These are phyloP conservation scores for Sanguinoderma infundibulare DNA, from an alignment of 1,284 basidiomycete genomes.

Conservation along the genomic window DNA sequence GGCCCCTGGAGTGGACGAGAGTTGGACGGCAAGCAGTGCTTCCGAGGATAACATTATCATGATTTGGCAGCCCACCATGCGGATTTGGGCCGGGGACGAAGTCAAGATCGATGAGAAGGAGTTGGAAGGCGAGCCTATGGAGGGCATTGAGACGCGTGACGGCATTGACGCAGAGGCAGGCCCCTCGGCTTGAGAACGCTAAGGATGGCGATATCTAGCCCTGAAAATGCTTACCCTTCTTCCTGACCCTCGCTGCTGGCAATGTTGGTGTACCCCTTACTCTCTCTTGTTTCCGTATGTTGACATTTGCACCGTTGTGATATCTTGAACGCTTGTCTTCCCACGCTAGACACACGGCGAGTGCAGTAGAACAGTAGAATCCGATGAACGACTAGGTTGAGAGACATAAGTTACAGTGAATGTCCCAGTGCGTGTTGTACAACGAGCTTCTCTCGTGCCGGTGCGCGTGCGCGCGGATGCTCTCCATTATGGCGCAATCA, in stretches of 20 bases:
- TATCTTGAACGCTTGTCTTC: neutral
- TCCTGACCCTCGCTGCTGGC: neutral
- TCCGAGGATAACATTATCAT: constrained; percentile 89
- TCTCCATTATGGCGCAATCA: constrained; percentile 36
- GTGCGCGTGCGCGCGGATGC: neutral
- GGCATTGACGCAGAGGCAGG: constrained; percentile 14
- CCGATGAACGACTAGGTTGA: constrained; percentile 14
- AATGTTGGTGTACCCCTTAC: neutral
- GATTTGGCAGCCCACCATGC: constrained; percentile 89
- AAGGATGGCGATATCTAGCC: neutral
- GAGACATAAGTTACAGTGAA: constrained; percentile 24
- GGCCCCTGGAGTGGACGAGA: constrained; percentile 77
- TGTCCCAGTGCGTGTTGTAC: constrained; percentile 23
- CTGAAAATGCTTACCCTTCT: neutral
- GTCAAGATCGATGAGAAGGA: constrained; percentile 79
- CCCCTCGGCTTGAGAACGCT: constrained; percentile 10
- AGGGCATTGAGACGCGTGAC: constrained; percentile 61
- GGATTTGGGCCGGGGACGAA: constrained; percentile 85
- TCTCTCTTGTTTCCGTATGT: neutral
- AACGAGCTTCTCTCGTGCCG: constrained; percentile 24
- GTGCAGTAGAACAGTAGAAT: neutral
- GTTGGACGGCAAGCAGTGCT: constrained; percentile 78
- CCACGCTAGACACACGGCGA: neutral
- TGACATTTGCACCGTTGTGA: neutral
- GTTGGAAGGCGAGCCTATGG: constrained; percentile 77